A percentile compares a stretch with the other conserved stretches of the same genome.
Evolutionary conservation across 768 basidiomycete species (phyloP).

Genomic region (Suillus alpinus): DNA sequence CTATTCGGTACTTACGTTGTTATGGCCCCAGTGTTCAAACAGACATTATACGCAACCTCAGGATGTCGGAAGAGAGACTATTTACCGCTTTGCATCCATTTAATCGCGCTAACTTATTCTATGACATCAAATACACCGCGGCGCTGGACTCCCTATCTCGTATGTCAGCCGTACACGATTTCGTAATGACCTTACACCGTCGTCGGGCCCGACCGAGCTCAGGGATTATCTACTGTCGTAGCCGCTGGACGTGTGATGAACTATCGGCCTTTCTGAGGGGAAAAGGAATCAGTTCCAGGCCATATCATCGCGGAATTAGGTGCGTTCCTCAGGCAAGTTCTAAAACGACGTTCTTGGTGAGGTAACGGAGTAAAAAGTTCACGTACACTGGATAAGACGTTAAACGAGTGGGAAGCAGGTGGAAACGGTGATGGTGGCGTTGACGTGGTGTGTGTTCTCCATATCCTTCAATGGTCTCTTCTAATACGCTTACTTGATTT

Average conservation of each 20-base stretch:
- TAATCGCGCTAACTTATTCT: constrained; percentile 77
- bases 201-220: constrained; percentile 59
- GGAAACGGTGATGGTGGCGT: constrained; percentile 50
- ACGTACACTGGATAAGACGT: constrained; percentile 46
- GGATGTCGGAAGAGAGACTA: constrained; percentile 53
- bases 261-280: constrained; percentile 60
- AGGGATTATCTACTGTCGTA: constrained; percentile 81
- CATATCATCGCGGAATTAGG: constrained; percentile 75
- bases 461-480: not conserved
- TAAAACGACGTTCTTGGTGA: not conserved
- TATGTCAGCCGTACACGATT: constrained; percentile 65
- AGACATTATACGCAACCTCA: constrained; percentile 69
- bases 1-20: not conserved
- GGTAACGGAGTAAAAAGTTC: constrained; percentile 31
- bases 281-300: constrained; percentile 63
- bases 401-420: constrained; percentile 60
- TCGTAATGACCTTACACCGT: constrained; percentile 60
- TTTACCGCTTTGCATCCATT: constrained; percentile 74
- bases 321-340: constrained; percentile 22
- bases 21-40: constrained; percentile 54
- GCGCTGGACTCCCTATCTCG: constrained; percentile 48
- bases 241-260: constrained; percentile 61
- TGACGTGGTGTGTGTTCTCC: constrained; percentile 52
- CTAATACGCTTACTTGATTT: not conserved
- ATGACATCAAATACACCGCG: constrained; percentile 71